These are phyloP conservation scores for Eucalyptus marginata DNA, from an alignment of 345 rosid species.

Conservation along the genomic window DNA sequence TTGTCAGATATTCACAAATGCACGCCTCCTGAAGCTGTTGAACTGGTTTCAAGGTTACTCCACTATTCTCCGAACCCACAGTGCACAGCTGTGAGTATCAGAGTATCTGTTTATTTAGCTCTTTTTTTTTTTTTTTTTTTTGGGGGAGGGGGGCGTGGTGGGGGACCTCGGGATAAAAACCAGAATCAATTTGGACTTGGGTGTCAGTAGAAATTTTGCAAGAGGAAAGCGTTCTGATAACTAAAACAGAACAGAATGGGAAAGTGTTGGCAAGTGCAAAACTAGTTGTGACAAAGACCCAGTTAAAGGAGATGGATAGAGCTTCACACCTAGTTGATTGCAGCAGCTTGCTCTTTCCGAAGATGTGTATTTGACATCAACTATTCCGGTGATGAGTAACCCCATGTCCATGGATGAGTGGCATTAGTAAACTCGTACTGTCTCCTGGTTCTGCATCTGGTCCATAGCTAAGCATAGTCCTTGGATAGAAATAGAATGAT, in stretches of 20 bases:
- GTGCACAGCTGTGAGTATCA: neutral
- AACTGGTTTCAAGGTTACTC: slow-evolving; percentile 6
- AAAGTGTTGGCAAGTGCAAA: neutral
- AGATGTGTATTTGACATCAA: neutral
- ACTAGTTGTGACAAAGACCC: neutral
- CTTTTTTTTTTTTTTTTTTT: neutral
- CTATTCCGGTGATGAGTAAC: neutral
- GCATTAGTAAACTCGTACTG: neutral
- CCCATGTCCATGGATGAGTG: neutral
- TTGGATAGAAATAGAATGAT: neutral
- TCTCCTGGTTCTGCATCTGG: neutral
- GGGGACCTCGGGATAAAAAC: neutral
- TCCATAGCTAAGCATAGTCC: neutral
- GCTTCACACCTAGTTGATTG: neutral
- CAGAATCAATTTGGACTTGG: neutral
- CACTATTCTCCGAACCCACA: slow-evolving; percentile 6
- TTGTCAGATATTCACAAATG: slow-evolving; percentile 10
- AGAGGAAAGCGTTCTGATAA: too few relatives aligned
- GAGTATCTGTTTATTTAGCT: neutral
- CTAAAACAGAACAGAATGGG: neutral
- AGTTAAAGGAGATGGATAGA: neutral
- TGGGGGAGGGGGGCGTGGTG: fast-evolving
- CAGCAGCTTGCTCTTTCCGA: neutral
- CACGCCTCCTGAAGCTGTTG: slow-evolving; percentile 13
- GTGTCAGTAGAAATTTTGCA: neutral